phyloP scores from a whole-genome alignment of 208 protist species.

The Porcisia hertigi region DNA sequence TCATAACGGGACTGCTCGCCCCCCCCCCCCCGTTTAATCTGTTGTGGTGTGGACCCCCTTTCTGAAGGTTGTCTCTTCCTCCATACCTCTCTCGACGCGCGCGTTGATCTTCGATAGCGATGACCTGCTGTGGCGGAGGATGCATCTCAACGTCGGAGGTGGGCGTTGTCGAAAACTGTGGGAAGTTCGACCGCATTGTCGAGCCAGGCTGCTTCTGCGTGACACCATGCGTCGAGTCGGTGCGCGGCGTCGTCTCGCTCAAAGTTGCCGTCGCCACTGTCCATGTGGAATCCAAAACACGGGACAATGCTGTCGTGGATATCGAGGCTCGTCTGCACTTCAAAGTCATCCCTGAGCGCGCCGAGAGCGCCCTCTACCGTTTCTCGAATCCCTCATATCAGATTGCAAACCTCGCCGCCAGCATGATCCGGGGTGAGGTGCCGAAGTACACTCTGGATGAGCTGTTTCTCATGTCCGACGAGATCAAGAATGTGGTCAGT shows the following conservation, averaged over 20 bases:
- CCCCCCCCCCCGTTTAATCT: too few species aligned
- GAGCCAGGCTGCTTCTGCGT: conserved; percentile 62
- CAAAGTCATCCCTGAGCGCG: conserved; percentile 49
- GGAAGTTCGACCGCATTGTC: conserved; percentile 51
- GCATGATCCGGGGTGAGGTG: conserved; percentile 71
- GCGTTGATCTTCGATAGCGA: conserved; percentile 3
- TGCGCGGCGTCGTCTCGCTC: conserved; percentile 59
- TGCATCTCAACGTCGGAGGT: conserved; percentile 64
- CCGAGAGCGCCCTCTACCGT: conserved; percentile 63
- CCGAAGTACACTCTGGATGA: conserved; percentile 83
- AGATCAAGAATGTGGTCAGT: conserved; percentile 66
- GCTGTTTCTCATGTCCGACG: conserved; percentile 64
- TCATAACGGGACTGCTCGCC: too few species aligned
- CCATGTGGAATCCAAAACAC: conserved; percentile 75
- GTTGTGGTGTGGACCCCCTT: too few species aligned
- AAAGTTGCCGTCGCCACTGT: conserved; percentile 44
- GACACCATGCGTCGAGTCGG: conserved; percentile 42
- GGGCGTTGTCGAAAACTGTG: conserved; percentile 67
- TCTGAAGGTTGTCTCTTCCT: background rate
- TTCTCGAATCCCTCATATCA: conserved; percentile 66
- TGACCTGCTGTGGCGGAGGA: conserved; percentile 36
- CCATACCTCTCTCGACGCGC: background rate
- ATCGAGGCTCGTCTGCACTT: conserved; percentile 59
- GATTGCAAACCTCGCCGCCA: conserved; percentile 72
- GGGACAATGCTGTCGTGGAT: conserved; percentile 75